Conservation (phyloP, 257 asterid genomes). For the Solanum tacnaense region DNA sequence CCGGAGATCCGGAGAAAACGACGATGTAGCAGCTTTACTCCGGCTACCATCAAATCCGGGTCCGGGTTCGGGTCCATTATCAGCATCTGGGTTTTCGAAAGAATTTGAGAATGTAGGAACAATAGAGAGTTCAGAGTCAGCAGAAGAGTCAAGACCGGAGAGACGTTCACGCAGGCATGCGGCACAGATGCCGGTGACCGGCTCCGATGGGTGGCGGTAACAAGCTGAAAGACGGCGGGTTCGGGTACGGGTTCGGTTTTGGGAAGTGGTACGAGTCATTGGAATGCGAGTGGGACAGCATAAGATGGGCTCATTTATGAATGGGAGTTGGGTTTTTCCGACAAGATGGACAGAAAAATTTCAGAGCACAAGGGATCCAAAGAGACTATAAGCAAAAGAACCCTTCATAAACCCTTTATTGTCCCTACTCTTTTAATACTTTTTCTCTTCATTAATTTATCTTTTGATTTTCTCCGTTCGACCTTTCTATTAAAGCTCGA, state of each 20-base stretch:
- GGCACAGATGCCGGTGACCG: constrained; percentile 83
- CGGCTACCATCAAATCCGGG: not conserved
- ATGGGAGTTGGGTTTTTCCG: not conserved
- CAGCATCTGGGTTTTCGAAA: not conserved
- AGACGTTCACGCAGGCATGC: constrained; percentile 94
- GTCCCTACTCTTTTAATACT: not conserved
- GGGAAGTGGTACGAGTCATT: constrained; percentile 49
- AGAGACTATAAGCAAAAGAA: constrained; percentile 5
- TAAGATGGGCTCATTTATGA: not conserved
- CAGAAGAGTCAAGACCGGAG: constrained; percentile 49
- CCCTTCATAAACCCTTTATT: constrained; percentile 46
- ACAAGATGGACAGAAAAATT: constrained; percentile 6
- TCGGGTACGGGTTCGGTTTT: constrained; percentile 38
- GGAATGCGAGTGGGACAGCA: not conserved
- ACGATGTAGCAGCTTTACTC: not conserved
- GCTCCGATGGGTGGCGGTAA: constrained; percentile 76
- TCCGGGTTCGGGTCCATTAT: not conserved
- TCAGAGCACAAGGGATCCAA: constrained; percentile 31
- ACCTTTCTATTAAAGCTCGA: too few species aligned
- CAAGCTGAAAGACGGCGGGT: constrained; percentile 64
- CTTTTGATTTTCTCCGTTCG: not conserved
- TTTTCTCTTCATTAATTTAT: not conserved
- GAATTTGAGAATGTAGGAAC: not conserved
- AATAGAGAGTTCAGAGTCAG: constrained; percentile 2
- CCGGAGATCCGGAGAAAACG: constrained; percentile 46